Evolutionary conservation across 768 basidiomycete species (phyloP).

Genomic region (Tephrocybe sp.): DNA sequence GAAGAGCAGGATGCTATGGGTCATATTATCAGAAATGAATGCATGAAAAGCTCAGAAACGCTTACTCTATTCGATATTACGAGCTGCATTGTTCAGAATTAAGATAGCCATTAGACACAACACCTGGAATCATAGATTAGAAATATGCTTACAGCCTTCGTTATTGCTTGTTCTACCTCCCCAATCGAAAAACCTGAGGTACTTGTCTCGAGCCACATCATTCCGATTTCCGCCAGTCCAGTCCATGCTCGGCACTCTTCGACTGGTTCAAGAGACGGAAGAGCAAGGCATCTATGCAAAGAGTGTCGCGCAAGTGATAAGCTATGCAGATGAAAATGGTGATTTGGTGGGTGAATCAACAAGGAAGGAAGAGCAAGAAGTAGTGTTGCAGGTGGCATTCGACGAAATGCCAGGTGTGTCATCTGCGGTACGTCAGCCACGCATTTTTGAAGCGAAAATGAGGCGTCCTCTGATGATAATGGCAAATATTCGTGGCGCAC

Average conservation of each 20-base stretch:
- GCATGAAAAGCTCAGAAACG: background rate
- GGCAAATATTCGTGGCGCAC: slow-evolving; percentile 16
- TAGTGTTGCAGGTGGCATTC: slow-evolving; percentile 39
- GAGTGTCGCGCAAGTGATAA: slow-evolving; percentile 55
- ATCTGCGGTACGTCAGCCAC: background rate
- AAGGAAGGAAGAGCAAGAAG: slow-evolving; percentile 62
- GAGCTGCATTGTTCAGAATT: slow-evolving; percentile 30
- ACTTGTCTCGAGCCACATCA: slow-evolving; percentile 41
- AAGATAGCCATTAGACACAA: background rate
- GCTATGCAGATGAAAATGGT: slow-evolving; percentile 50
- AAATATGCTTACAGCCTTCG: slow-evolving; percentile 61
- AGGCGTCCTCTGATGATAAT: background rate
- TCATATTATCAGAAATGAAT: background rate
- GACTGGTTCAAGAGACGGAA: slow-evolving; percentile 49
- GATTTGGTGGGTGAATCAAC: slow-evolving; percentile 63
- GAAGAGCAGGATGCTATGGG: slow-evolving; percentile 61
- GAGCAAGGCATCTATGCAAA: slow-evolving; percentile 49
- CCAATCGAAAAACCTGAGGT: slow-evolving; percentile 49
- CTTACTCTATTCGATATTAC: slow-evolving; percentile 59
- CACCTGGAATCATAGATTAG: background rate
- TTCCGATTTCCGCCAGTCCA: slow-evolving; percentile 64
- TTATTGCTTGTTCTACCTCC: slow-evolving; percentile 68
- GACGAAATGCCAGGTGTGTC: background rate
- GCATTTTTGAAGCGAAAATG: background rate
- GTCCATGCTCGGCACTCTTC: slow-evolving; percentile 74